These are phyloP conservation scores for Diophrys sp. DNA, from an alignment of 73 alveolate species.

Conservation along the genomic window DNA sequence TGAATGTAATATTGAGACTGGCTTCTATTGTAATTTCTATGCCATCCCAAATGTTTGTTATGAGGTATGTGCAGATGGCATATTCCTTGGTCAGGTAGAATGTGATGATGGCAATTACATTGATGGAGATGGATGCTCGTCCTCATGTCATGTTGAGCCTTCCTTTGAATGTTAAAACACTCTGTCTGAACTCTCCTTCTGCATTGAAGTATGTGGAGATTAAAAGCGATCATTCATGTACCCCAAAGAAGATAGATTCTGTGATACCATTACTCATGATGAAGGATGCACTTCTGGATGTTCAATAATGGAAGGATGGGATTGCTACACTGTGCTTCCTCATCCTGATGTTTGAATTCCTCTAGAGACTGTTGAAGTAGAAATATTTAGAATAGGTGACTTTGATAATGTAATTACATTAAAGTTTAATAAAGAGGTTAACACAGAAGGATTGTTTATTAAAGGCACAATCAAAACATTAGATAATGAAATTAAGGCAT, in stretches of 20 bases:
- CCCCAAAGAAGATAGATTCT: neutral
- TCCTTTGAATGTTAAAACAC: neutral
- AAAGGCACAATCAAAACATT: neutral
- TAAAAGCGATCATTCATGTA: neutral
- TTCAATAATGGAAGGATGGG: neutral
- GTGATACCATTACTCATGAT: neutral
- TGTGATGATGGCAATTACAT: neutral
- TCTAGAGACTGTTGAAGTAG: neutral
- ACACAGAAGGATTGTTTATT: too few species aligned
- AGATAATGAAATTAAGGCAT: neutral
- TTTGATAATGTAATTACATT: neutral
- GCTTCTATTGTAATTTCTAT: constrained; percentile 35
- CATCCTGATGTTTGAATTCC: neutral
- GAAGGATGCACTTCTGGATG: neutral
- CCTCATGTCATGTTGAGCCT: neutral
- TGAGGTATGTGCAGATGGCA: neutral
- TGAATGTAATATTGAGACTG: constrained; percentile 52
- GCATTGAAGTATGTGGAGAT: constrained; percentile 1
- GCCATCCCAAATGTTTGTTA: neutral
- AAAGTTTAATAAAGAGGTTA: neutral
- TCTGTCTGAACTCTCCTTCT: neutral
- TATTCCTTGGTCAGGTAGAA: neutral
- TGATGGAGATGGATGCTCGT: neutral
- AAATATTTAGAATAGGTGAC: neutral
- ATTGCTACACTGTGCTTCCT: neutral